Evolutionary conservation across 2,329 filamentous ascomycete species (phyloP), one percentile per base, ranked within the genome.

Genomic region (Penicillium sclerotigenum): DNA sequence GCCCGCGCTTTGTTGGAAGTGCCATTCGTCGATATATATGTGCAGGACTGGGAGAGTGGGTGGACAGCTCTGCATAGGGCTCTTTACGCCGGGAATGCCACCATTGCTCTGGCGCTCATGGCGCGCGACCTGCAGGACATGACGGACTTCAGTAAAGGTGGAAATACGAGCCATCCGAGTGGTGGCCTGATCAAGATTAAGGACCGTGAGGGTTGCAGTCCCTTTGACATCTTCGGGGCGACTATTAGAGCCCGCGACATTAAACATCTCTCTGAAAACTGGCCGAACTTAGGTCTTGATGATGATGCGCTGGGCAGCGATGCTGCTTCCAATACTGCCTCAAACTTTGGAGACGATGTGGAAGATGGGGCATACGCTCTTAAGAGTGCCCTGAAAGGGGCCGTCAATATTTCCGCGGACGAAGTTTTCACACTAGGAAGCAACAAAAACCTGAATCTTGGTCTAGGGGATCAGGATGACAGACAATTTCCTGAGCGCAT

Each of bases 51-150:
- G 8, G 94, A 99, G 73, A 97, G 89, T 73, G 93, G 92, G 42
- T 99, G 94, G 94, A 99, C 96, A 58, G 87, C 92, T 36, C 80
- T 99, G 37, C 94, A 99, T 70, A 85, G 94, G 65, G 90, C 92
- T 8, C 80, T 97, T 40, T 97, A 97, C 71, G 86, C 87, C 65
- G 93, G 93, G 45, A 97, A 97, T 68, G 85, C 94, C 48, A 87
- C 89, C 7, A 87, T 96, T 63, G 94, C 94, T 3, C 86, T 91
- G 45, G 80, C 90, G 20, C 85, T 99, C 31, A 80, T 99, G 61
- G 85, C 88, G 49, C 87, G 88, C 63, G 93, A 97, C 70, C 80
- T 86, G 22, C 83, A 81, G 36, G 85, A 91, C 66, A 81, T 81
- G 26, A 80, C 81, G 5, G 80, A 85, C 40, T 86, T 87, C 60